phyloP scores from a whole-genome alignment of 2,329 filamentous ascomycete species.

The Tympanopsis confertula region DNA sequence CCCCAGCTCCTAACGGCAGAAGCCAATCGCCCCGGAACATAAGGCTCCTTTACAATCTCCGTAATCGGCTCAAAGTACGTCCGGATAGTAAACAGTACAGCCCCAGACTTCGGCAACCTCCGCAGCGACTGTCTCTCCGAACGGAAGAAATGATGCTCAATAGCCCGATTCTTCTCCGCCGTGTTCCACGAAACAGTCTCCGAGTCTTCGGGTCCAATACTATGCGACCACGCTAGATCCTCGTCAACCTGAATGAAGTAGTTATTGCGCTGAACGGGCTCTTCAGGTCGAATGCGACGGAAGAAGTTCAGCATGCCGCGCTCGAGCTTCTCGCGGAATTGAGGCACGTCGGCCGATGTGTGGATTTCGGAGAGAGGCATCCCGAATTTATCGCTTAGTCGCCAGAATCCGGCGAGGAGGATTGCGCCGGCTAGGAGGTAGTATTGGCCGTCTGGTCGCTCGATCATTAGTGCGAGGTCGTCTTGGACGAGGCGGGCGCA shows the following conservation, averaged over 20 bases:
- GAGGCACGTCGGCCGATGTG: slow-evolving; percentile 64
- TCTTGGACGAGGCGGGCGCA: slow-evolving; percentile 66
- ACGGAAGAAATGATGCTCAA: slow-evolving; percentile 66
- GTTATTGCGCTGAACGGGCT: slow-evolving; percentile 57
- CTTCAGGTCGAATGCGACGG: slow-evolving; percentile 54
- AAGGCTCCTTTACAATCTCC: slow-evolving; percentile 57
- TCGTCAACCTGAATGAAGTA: slow-evolving; percentile 86
- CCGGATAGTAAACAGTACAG: slow-evolving; percentile 63
- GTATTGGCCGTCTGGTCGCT: slow-evolving; percentile 65
- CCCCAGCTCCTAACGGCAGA: slow-evolving; percentile 74
- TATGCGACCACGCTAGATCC: slow-evolving; percentile 61
- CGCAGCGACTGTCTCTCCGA: slow-evolving; percentile 64
- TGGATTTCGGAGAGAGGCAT: slow-evolving; percentile 74
- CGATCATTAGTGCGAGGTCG: slow-evolving; percentile 75
- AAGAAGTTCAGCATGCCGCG: slow-evolving; percentile 78
- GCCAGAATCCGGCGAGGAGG: slow-evolving; percentile 73
- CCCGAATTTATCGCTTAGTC: slow-evolving; percentile 67
- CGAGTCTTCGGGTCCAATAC: slow-evolving; percentile 63
- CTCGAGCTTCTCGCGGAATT: slow-evolving; percentile 60
- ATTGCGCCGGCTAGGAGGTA: slow-evolving; percentile 69
- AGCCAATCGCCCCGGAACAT: slow-evolving; percentile 67
- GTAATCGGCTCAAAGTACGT: slow-evolving; percentile 69
- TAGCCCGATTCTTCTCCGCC: slow-evolving; percentile 61
- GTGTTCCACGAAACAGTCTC: slow-evolving; percentile 59
- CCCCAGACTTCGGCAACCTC: slow-evolving; percentile 43